Base-by-base conservation (phyloP, 257 asterid genomes). In the Paraleonurus japonicus region DNA sequence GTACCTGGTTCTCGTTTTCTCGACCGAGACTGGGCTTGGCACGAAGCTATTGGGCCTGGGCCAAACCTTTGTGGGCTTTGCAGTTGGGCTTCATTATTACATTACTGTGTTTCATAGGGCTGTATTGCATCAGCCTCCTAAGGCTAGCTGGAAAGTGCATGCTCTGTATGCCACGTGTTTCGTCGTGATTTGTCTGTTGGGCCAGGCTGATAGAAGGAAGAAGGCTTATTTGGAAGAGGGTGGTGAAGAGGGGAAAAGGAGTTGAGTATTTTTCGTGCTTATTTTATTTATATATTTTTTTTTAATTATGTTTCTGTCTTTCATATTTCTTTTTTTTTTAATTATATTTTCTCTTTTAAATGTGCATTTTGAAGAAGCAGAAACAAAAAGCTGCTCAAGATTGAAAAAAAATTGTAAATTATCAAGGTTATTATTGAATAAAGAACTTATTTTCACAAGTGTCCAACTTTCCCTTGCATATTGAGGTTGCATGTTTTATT, bases 1-100 rank as follows among this genome's bases (percentile, higher is more conserved):
- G 97, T 90, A 90, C 93, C 66, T 93, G 1, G 72, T 90, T 8
- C 82, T 88, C 0, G 96, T 90, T 1, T 90, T 90, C 80, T 93
- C 98, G 0, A 88, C 96, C 0, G 90, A 86, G 30, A 81, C 89
- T 59, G 96, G 88, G 68, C 75, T 74, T 17, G 60, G 61, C 0
- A 75, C 92, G 0, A 93, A 84, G 88, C 0, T 85, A 1, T 53
- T 93, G 76, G 92, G 94, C 81, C 83, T 93, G 77, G 96, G 73
- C 72, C 95, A 93, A 70, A 88, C 92, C 0, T 61, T 90, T 4
- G 97, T 93, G 85, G 98, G 98, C 83, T 86, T 88, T 20, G 83
- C 94, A 0, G 88, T 93, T 69, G 98, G 98, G 75, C 87, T 93
- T 8, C 98, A 93, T 85, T 88, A 89, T 62, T 93, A 93, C 72